Percentiles rank a stretch among this genome's conserved stretches.
Conservation (phyloP, 495 filamentous ascomycete genomes). For the Haplographium delicatum region DNA sequence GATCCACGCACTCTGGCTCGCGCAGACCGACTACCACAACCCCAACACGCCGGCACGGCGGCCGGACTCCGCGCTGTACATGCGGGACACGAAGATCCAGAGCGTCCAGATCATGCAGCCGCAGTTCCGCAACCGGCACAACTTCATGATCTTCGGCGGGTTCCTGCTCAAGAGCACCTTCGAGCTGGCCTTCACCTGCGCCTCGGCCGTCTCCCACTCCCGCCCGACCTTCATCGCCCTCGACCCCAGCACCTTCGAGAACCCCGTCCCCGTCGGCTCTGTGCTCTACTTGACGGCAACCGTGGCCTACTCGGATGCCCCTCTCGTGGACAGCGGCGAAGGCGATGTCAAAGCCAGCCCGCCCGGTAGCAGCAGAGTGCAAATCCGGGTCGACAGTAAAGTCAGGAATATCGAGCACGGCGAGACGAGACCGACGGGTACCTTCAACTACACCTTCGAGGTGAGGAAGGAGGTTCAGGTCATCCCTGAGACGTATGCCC, state of each 20-base stretch:
- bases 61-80: conserved; percentile 59
- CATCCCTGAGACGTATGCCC: conserved; percentile 67
- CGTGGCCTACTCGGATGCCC: conserved; percentile 72
- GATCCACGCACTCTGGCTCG: conserved; percentile 76
- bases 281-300: conserved; percentile 76
- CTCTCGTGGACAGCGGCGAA: conserved; percentile 35
- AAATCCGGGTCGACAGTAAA: conserved; percentile 71
- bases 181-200: conserved; percentile 84
- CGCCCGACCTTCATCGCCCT: conserved; percentile 73
- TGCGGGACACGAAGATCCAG: conserved; percentile 61
- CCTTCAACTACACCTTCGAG: conserved; percentile 82
- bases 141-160: conserved; percentile 88
- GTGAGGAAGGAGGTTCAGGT: conserved; percentile 69
- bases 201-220: conserved; percentile 69
- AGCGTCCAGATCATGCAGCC: conserved; percentile 83
- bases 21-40: conserved; percentile 64
- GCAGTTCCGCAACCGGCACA: conserved; percentile 77
- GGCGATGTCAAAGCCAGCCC: conserved; percentile 14
- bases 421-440: conserved; percentile 66
- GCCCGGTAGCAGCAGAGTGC: conserved; percentile 35
- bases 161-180: conserved; percentile 79
- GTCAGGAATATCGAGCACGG: conserved; percentile 77
- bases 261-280: conserved; percentile 78
- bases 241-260: conserved; percentile 77
- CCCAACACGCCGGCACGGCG: conserved; percentile 51